These are phyloP conservation scores for Pythium vanterpoolii DNA, from an alignment of 352 stramenopile species.

Conservation along the genomic window DNA sequence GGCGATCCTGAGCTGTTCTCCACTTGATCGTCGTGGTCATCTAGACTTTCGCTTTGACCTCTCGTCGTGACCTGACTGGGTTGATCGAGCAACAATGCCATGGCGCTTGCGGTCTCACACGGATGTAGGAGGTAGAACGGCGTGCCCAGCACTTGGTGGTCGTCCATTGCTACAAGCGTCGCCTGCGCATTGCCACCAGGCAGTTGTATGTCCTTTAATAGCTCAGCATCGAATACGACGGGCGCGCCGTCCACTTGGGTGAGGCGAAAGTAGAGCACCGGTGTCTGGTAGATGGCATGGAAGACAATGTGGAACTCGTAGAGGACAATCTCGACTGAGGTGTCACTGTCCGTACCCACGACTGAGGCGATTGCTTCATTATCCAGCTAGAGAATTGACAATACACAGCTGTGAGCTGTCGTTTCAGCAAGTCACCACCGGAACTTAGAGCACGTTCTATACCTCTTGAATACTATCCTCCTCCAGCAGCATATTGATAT, in stretches of 20 bases:
- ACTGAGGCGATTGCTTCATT: background rate
- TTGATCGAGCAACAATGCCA: conserved; percentile 53
- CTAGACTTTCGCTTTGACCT: too few relatives aligned
- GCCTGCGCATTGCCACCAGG: conserved; percentile 31
- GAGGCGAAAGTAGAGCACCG: conserved; percentile 67
- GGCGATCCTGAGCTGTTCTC: background rate
- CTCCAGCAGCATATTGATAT: conserved; percentile 19
- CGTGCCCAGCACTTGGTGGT: conserved; percentile 62
- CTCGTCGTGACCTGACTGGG: background rate
- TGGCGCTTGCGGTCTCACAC: conserved; percentile 67
- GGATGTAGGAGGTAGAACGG: conserved; percentile 77
- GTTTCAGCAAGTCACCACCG: background rate
- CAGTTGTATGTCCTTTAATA: conserved; percentile 22
- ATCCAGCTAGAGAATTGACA: background rate
- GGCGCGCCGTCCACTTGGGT: conserved; percentile 38
- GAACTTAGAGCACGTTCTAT: background rate
- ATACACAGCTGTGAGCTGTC: background rate
- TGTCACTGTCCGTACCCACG: too few relatives aligned
- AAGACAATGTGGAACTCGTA: conserved; percentile 83
- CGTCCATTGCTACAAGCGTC: conserved; percentile 56
- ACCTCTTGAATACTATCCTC: conserved; percentile 9
- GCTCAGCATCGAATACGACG: conserved; percentile 4
- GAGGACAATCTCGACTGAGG: conserved; percentile 32
- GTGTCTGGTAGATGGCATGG: conserved; percentile 70
- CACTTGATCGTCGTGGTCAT: background rate